These are phyloP conservation scores for Colletotrichum sp. DNA, from an alignment of 2,329 filamentous ascomycete genomes.

Conservation along the genomic window DNA sequence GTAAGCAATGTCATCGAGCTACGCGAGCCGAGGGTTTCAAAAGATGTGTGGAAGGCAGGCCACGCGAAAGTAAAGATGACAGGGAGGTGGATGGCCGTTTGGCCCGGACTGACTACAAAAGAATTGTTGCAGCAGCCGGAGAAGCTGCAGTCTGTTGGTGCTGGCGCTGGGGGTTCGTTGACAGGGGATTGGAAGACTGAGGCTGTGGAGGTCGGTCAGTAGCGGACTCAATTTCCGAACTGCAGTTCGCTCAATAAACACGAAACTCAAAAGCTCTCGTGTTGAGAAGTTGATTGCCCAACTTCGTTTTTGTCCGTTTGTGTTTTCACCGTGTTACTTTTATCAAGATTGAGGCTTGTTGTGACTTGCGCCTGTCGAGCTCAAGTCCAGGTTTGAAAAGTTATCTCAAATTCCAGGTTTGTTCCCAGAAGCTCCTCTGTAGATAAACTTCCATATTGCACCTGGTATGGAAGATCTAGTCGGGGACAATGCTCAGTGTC, in stretches of 20 bases:
- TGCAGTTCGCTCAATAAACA: background rate
- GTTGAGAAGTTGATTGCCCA: too few species aligned
- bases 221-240: rapidly evolving
- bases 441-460: too few species aligned
- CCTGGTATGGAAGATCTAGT: too few species aligned
- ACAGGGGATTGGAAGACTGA: conserved; percentile 6
- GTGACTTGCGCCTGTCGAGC: too few species aligned
- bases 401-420: too few species aligned
- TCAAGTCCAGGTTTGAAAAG: too few species aligned
- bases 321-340: too few species aligned
- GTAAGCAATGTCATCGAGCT: conserved; percentile 38
- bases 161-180: background rate
- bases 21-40: conserved; percentile 36
- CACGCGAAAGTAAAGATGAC: conserved; percentile 36
- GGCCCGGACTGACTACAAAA: conserved; percentile 22
- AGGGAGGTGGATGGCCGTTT: conserved; percentile 43
- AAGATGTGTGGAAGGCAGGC: conserved; percentile 33
- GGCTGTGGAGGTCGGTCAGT: background rate
- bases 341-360: too few species aligned
- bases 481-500: too few species aligned
- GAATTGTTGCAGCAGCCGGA: conserved; percentile 4
- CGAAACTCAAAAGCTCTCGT: too few species aligned
- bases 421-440: too few species aligned
- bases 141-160: conserved; percentile 1
- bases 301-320: too few species aligned